Conservation (phyloP, 768 basidiomycete genomes). For the Trametes villosa region DNA sequence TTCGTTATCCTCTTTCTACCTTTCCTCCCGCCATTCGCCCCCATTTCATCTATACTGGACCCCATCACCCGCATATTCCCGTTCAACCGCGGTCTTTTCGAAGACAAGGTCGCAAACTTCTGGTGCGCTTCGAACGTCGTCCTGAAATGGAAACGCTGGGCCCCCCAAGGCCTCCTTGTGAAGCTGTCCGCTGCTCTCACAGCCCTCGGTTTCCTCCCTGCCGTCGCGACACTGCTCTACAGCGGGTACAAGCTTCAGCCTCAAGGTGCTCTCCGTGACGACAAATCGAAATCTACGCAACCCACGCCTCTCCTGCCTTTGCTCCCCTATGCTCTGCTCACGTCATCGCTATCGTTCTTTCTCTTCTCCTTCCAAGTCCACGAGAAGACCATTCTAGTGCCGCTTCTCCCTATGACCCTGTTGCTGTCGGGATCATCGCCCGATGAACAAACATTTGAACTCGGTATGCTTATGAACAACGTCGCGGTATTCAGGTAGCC, state of each 20-base stretch:
- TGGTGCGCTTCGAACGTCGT: slow-evolving; percentile 94
- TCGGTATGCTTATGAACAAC: slow-evolving; percentile 79
- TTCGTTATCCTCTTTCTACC: slow-evolving; percentile 78
- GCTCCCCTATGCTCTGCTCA: slow-evolving; percentile 79
- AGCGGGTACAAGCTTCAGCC: slow-evolving; percentile 40
- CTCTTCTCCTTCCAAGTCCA: slow-evolving; percentile 97
- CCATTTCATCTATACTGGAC: slow-evolving; percentile 51
- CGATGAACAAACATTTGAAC: slow-evolving; percentile 52
- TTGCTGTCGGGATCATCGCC: slow-evolving; percentile 65
- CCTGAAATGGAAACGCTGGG: slow-evolving; percentile 79
- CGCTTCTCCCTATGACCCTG: slow-evolving; percentile 82
- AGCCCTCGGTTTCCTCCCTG: slow-evolving; percentile 69
- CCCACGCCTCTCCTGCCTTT: slow-evolving; percentile 65
- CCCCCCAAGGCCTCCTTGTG: slow-evolving; percentile 53
- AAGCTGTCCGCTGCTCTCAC: slow-evolving; percentile 72
- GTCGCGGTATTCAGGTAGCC: slow-evolving; percentile 88
- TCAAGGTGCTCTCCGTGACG: background rate
- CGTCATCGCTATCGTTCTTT: slow-evolving; percentile 90
- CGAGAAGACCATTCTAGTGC: slow-evolving; percentile 89
- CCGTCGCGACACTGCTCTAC: slow-evolving; percentile 50
- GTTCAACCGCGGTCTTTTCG: slow-evolving; percentile 87
- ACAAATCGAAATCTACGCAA: slow-evolving; percentile 8
- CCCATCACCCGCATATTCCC: slow-evolving; percentile 88
- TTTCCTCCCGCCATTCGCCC: slow-evolving; percentile 72
- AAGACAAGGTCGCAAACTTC: slow-evolving; percentile 97